Base-by-base conservation (phyloP, 352 stramenopile species). In the Bremia lactucae region DNA sequence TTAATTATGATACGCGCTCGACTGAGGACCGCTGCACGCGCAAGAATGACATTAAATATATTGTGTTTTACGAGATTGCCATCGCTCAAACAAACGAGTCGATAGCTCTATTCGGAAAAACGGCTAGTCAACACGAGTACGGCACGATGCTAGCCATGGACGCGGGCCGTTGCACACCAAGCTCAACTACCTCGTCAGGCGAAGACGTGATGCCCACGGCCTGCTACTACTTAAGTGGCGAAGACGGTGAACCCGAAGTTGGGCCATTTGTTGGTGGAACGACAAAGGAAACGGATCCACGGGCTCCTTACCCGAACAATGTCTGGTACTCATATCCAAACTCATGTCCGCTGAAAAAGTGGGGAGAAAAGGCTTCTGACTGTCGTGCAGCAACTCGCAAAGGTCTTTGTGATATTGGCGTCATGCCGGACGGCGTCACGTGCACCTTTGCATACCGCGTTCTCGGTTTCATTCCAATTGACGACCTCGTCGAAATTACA, bases 301-400 rank as follows among this genome's bases (percentile, higher is more conserved):
- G 67, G 10, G 72, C 68, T 0, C 74, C 70, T 16, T 90, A 90
- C 61, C 72, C 72, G 4, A 66, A 87, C 54, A 78, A 63, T 26
- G 59, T 72, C 24, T 87, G 74, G 77, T 92, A 75, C 58, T 92
- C 80, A 46, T 80, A 83, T 48, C 77, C 80, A 0, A 84, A 89
- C 61, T 64, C 68, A 11, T 87, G 72, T 26, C 67, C 72, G 5
- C 58, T 83, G 0, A 31, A 74, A 28, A 23, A 53, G 20, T 87
- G 74, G 72, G 56, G 39, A 2, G 49, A 47, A 14, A 84, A 82
- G 64, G 62, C 55, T 16, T 38, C 53, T 0, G 56, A 63, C 35
- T 84, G 72, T 50, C 70, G 71, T 29, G 40, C 61, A 1, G 53
- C 36, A 25, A 74, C 56, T 8, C 68, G 62, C 31, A 46, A 65